Evolutionary conservation across 805 yeast species (phyloP), one percentile per base, ranked within the genome.

Genomic region (Pichia scutulata): DNA sequence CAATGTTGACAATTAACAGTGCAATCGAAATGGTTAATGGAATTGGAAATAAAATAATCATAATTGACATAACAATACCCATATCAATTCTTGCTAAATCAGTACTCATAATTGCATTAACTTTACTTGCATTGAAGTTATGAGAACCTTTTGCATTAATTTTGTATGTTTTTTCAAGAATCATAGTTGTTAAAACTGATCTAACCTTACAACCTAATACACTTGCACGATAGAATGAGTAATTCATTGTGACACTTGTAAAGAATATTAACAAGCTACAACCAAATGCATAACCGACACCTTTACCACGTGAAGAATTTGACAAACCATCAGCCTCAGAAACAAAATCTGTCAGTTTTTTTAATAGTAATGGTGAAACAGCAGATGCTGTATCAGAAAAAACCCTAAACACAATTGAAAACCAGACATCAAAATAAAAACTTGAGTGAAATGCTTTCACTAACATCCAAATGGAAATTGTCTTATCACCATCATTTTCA

Each of bases 241-340:
- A 86, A 52, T 85, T 81, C 45, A 84, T 70, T 25, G 70, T 56
- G 8, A 80, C 46, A 24, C 81, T 77, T 44, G 72, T 64, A 2
- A 72, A 48, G 14, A 79, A 60, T 56, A 84, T 74, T 67, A 90
- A 67, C 1, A 73, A 58, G 43, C 82, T 76, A 13, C 83, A 72
- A n/a, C 89, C 95, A 42, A 89, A 66, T 7, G 90, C 81, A 59
- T 78, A 86, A 9, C 93, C 96, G 3, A 86, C 70, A 56, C 96
- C 96, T 52, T 70, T 73, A 39, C 82, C 86, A 48, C 70, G 66
- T 10, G 70, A 63, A 25, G 66, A 56, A 12, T 67, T 65, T 7
- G 73, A 63, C 5, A 75, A 75, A 26, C 70, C 64, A 7, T 72
- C 72, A 50, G 75, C 74, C 43, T 61, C 60, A 58, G 77, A 80